Conservation (phyloP, 2,329 filamentous ascomycete genomes). For the Myriosclerotinia scirpicola region DNA sequence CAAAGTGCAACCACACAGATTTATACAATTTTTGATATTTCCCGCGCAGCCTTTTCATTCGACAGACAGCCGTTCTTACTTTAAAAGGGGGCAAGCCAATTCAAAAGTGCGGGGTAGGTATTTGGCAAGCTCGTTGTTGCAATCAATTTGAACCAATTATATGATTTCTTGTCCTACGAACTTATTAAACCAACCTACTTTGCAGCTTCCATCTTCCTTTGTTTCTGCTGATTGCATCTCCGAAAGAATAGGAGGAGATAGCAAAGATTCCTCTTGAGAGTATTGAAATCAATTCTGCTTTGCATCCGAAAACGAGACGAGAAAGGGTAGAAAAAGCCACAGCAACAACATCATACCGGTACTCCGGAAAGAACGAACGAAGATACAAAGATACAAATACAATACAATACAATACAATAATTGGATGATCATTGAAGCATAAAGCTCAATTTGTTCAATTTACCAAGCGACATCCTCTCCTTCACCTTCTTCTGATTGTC, state of each 20-base stretch:
- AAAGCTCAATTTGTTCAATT: slow-evolving; percentile 5
- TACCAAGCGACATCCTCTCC: slow-evolving; percentile 2
- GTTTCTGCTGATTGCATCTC: slow-evolving; percentile 19
- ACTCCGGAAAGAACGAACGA: background rate
- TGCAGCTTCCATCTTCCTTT: slow-evolving; percentile 23
- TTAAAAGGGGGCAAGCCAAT: background rate
- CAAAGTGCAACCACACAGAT: slow-evolving; percentile 13
- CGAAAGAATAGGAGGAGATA: background rate
- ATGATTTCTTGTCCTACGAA: slow-evolving; percentile 11
- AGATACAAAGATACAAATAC: background rate
- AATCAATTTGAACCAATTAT: slow-evolving; percentile 12
- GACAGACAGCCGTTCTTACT: background rate
- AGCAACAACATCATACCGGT: slow-evolving; percentile 1
- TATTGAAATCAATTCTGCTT: slow-evolving; percentile 24
- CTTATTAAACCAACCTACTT: background rate
- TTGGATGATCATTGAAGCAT: slow-evolving; percentile 1
- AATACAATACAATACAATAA: no score
- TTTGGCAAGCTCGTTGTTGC: slow-evolving; percentile 5
- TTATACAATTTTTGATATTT: no score
- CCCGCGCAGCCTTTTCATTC: background rate
- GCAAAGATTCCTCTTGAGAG: background rate
- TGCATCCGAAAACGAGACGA: slow-evolving; percentile 19
- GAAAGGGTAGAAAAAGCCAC: background rate
- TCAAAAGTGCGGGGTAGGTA: slow-evolving; percentile 23
- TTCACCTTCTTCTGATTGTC: slow-evolving; percentile 1